Evolutionary conservation across 495 filamentous ascomycete species (phyloP).

Genomic region (Aspergillus homomorphus): DNA sequence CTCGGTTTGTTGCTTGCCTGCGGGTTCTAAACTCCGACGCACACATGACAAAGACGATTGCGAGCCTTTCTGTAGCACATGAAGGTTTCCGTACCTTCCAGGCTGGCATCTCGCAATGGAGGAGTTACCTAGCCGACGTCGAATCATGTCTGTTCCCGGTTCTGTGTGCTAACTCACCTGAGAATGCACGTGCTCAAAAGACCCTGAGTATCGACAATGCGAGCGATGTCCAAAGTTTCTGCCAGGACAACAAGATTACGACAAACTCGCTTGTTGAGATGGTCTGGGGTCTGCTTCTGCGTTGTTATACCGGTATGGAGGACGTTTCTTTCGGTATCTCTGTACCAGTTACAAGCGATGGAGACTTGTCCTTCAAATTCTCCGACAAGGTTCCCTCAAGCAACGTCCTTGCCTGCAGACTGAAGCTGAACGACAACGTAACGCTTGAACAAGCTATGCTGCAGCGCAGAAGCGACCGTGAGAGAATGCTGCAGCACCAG

Average conservation of each 20-base stretch:
- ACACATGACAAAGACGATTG: neutral
- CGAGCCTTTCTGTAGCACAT: neutral
- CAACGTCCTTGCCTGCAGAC: constrained; percentile 29
- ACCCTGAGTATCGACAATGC: constrained; percentile 12
- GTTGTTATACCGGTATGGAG: constrained; percentile 50
- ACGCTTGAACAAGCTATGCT: constrained; percentile 35
- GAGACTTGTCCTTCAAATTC: constrained; percentile 13
- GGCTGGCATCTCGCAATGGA: constrained; percentile 47
- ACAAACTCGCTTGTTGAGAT: constrained; percentile 40
- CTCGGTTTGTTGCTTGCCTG: constrained; percentile 24
- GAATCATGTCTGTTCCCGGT: constrained; percentile 55
- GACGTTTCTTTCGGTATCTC: constrained; percentile 55
- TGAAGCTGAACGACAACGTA: constrained; percentile 34
- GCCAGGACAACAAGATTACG: constrained; percentile 27
- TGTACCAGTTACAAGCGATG: constrained; percentile 23
- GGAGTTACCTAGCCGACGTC: constrained; percentile 45
- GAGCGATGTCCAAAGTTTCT: constrained; percentile 32
- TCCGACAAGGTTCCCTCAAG: constrained; percentile 3
- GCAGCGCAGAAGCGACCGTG: constrained; percentile 32
- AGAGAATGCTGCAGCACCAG: constrained; percentile 34
- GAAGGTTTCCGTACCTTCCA: constrained; percentile 6
- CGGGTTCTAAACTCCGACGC: neutral
- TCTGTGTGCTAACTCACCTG: constrained; percentile 21
- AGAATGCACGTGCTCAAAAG: constrained; percentile 7
- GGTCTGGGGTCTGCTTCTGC: constrained; percentile 54